Evolutionary conservation across 192 early-diverging fungal species (phyloP), one percentile per base, ranked within the genome.

Genomic region (Backusella westeae): DNA sequence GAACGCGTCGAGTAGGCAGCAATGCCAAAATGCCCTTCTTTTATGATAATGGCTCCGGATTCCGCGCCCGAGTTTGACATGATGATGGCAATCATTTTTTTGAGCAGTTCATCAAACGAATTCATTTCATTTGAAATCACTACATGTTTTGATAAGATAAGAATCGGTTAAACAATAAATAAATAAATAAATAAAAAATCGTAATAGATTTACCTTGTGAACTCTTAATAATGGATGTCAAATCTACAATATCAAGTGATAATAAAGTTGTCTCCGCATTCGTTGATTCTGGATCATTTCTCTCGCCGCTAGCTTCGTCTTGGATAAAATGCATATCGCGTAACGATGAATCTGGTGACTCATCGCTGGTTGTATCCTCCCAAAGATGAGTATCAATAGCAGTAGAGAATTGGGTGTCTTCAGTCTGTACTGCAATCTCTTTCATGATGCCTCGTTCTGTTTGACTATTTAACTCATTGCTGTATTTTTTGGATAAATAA

Each of bases 101-200:
- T 69, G 15, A 78, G 44, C 5, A 78, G 46, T 12, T 73, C 73
- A 29, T 78, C 77, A 78, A 78, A 78, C 12, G 75, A 76, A 70
- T 77, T 77, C 79, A 81, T 81, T 26, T 81, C 79, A 29, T 75
- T 81, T 7, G 79, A 76, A 12, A 81, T 81, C 15, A 81, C 75
- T 75, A 29, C 3, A 29, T 34, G 4, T 26, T 56, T 12, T 12
- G 21, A 56, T 56, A 49, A 49, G 17, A 49, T 6, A 44, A 29
- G 23, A 10, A 5, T 32, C 21, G 8, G 71, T 73, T 29, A 52
- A 49, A 42, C 36, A 41, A 39, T 10, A 38, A 38, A n/a, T n/a
- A n/a, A n/a, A n/a, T n/a, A n/a, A n/a, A n/a, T n/a, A n/a, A n/a
- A 9, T 10, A 23, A 39, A 39, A 39, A 12, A 12, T 3, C 38